Percentiles rank a stretch among this genome's conserved stretches.
Conservation (phyloP, 257 asterid genomes). For the Nicotiana sylvestris region DNA sequence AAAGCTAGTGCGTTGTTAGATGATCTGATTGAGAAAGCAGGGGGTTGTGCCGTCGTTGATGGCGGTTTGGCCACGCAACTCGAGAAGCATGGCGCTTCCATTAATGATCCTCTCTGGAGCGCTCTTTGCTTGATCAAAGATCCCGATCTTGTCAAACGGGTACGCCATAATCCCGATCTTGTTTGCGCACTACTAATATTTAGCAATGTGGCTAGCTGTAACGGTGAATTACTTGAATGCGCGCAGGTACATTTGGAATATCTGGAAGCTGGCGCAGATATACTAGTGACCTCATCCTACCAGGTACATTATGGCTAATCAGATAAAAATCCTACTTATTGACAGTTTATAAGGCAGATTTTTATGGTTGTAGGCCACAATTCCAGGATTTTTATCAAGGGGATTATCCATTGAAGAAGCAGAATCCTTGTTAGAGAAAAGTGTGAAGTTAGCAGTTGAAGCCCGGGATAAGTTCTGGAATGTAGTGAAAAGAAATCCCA, state of each 20-base stretch:
- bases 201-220: background rate
- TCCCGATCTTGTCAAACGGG: slow-evolving; percentile 60
- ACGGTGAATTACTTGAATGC: background rate
- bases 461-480: slow-evolving; percentile 74
- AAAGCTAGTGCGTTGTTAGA: slow-evolving; percentile 30
- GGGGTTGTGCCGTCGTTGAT: slow-evolving; percentile 84
- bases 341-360: background rate
- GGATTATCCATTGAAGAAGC: slow-evolving; percentile 70
- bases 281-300: slow-evolving; percentile 65
- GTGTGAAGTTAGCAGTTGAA: slow-evolving; percentile 60
- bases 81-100: slow-evolving; percentile 64
- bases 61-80: slow-evolving; percentile 88
- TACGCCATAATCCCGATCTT: background rate
- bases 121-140: slow-evolving; percentile 67
- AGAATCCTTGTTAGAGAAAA: slow-evolving; percentile 45
- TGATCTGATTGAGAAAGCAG: slow-evolving; percentile 46
- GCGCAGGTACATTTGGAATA: slow-evolving; percentile 75
- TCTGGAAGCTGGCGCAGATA: slow-evolving; percentile 77
- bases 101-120: slow-evolving; percentile 86
- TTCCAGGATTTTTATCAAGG: slow-evolving; percentile 68
- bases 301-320: slow-evolving; percentile 39
- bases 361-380: slow-evolving; percentile 44
- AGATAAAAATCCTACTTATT: background rate
- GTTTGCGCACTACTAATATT: background rate
- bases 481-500: slow-evolving; percentile 24